Evolutionary conservation across 108 stramenopile species (phyloP).

Genomic region (Nannochloropsis salina): DNA sequence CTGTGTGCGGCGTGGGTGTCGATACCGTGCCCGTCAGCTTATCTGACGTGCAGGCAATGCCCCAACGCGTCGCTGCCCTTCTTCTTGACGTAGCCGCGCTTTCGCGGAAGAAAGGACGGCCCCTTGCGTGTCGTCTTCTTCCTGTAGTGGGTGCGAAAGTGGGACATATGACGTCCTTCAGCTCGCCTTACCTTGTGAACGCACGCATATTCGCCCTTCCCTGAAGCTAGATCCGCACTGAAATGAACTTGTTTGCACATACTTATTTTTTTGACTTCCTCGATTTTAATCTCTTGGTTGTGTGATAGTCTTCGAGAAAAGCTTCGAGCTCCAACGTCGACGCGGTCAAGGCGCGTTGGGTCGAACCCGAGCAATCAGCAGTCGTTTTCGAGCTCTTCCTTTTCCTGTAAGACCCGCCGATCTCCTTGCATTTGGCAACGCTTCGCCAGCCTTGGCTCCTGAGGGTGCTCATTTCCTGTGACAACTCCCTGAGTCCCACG

Average conservation of each 20-base stretch:
- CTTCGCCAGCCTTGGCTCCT: background rate
- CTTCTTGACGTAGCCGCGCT: background rate
- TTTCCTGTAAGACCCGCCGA: background rate
- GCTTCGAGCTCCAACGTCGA: background rate
- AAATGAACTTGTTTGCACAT: too few relatives aligned
- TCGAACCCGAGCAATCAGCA: background rate
- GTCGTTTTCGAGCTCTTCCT: background rate
- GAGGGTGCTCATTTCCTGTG: background rate
- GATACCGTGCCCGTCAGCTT: constrained; percentile 11
- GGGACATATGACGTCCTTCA: background rate
- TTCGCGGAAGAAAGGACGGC: background rate
- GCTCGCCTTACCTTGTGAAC: background rate
- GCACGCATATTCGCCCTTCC: background rate
- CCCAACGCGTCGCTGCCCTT: background rate
- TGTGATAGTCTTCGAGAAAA: background rate
- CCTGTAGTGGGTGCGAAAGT: background rate
- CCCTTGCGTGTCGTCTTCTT: background rate
- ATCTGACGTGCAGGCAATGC: background rate
- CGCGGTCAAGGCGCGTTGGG: background rate
- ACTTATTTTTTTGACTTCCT: too few relatives aligned
- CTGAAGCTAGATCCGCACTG: background rate
- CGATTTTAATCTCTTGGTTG: background rate
- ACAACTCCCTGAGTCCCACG: background rate
- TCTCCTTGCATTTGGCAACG: background rate
- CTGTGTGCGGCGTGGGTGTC: background rate